These are phyloP conservation scores for Podospora conica DNA, from an alignment of 495 filamentous ascomycete species.

Conservation along the genomic window DNA sequence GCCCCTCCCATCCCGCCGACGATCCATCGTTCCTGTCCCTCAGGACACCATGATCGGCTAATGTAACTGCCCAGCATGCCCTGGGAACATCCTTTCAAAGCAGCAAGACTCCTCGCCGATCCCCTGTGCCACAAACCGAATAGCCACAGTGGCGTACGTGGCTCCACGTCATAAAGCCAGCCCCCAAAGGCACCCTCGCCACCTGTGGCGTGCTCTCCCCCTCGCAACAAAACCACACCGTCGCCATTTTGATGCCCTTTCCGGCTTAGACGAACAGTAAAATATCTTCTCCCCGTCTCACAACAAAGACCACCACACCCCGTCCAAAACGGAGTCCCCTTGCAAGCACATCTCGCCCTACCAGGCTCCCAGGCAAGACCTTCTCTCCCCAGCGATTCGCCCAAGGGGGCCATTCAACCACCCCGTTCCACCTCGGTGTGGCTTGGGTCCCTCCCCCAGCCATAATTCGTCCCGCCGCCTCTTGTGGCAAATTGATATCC, in stretches of 20 bases:
- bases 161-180: neutral
- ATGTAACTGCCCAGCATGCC: neutral
- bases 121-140: neutral
- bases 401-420: neutral
- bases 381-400: too few relatives aligned
- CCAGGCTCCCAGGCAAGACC: neutral
- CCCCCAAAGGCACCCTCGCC: neutral
- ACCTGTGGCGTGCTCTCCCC: neutral
- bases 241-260: neutral
- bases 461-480: neutral
- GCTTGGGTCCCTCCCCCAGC: neutral
- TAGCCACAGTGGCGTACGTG: neutral
- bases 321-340: neutral
- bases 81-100: slow-evolving; percentile 2
- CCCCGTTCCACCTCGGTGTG: neutral
- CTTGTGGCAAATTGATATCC: neutral
- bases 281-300: neutral
- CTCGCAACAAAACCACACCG: neutral
- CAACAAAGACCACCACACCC: neutral
- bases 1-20: neutral
- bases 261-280: neutral
- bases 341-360: too few relatives aligned
- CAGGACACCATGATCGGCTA: neutral
- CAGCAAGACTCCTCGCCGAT: slow-evolving; percentile 4
- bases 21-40: neutral